Base-by-base conservation (phyloP, 306 rosid species). In the Prunus mume region DNA sequence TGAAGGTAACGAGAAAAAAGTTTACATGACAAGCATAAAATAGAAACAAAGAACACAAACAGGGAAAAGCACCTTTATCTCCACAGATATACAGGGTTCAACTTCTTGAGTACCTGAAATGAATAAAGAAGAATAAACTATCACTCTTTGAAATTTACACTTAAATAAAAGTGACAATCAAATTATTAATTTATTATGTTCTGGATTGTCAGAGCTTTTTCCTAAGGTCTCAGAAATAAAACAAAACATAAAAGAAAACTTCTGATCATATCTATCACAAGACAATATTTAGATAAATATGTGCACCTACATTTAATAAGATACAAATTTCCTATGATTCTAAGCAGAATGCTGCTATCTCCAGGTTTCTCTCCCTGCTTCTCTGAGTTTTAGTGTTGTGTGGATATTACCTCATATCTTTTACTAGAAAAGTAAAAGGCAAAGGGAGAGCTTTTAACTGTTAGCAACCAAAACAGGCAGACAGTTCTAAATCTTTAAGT, bases 61-160 rank as follows among this genome's bases (percentile, higher is more conserved):
- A 65, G 66, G 25, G 69, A 65, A 65, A 66, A 3, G 30, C 60
- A 91, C 98, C 99, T 96, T 96, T 83, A 96, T 91, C 90, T 96
- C 99, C 47, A 96, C 85, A 81, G 92, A 89, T 83, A 96, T 80
- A 86, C 93, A 88, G 50, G 87, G 83, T 64, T 72, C 82, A n/a
- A 81, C 88, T 74, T 74, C 89, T 12, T 28, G 81, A 72, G 76
- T 68, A 82, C 86, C 98, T 92, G 88, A 83, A 88, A 81, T 51
- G 66, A 70, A 87, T 71, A 78, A 64, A 46, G 20, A 15, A 20
- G 46, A 72, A 73, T 56, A 62, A 68, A 73, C 25, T 46, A 68
- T 71, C 65, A 60, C 58, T 62, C 68, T 68, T 55, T 74, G 55
- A 62, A 70, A 54, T 68, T 0, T 58, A 55, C 28, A n/a, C 22